phyloP scores from a whole-genome alignment of 352 stramenopile species.

The Phytopythium mirpurense region DNA sequence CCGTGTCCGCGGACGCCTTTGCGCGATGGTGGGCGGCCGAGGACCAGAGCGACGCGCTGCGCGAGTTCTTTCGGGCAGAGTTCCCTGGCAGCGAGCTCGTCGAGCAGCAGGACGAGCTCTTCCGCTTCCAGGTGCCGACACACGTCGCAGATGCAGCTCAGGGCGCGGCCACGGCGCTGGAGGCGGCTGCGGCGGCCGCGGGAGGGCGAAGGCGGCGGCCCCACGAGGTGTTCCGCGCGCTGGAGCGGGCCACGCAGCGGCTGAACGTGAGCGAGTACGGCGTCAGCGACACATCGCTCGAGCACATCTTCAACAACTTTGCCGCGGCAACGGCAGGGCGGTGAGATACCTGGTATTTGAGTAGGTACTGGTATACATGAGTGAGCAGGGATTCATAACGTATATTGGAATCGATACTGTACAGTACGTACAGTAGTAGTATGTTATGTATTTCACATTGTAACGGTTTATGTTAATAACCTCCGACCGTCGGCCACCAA shows the following conservation, averaged over 20 bases:
- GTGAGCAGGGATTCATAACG: too few relatives aligned
- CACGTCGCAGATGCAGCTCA: background rate
- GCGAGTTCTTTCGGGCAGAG: constrained; percentile 21
- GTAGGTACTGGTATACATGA: too few relatives aligned
- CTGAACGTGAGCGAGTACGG: constrained; percentile 80
- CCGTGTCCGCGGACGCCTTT: constrained; percentile 27
- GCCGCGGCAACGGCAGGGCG: constrained; percentile 47
- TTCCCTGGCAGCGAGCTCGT: constrained; percentile 25
- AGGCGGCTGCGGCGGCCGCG: constrained; percentile 39
- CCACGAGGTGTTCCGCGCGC: constrained; percentile 50
- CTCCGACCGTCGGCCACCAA: too few relatives aligned
- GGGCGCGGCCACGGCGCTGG: constrained; percentile 36
- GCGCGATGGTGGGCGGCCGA: constrained; percentile 32
- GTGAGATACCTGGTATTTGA: too few relatives aligned
- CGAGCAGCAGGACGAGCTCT: constrained; percentile 46
- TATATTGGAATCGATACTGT: too few relatives aligned
- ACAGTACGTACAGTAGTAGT: too few relatives aligned
- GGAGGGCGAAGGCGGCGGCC: constrained; percentile 15
- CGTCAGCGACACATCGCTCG: constrained; percentile 85
- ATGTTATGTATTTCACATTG: too few relatives aligned
- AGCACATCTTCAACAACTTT: constrained; percentile 91
- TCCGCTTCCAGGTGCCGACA: constrained; percentile 50
- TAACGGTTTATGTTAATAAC: too few relatives aligned
- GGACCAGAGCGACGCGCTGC: constrained; percentile 18
- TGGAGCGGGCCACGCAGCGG: constrained; percentile 58